Evolutionary conservation across 1,284 basidiomycete species (phyloP).

Genomic region (Ceratobasidium papillatum): DNA sequence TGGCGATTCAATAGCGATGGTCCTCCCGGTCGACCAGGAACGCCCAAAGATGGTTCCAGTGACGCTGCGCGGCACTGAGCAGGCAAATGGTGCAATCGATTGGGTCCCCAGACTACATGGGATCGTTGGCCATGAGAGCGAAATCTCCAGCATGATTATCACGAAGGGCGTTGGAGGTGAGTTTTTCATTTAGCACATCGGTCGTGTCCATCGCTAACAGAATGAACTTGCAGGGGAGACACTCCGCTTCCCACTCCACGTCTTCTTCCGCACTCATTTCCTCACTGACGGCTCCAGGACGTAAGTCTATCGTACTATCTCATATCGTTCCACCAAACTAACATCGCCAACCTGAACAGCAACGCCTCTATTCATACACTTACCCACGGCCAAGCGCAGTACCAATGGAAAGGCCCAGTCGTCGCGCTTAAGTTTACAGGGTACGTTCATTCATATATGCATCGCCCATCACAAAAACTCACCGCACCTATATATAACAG

Average conservation of each 20-base stretch:
- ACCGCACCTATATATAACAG: background rate
- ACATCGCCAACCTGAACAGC: background rate
- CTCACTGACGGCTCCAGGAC: conserved; percentile 42
- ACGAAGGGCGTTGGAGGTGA: conserved; percentile 44
- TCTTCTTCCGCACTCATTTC: conserved; percentile 45
- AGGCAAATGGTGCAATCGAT: background rate
- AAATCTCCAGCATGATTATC: conserved; percentile 36
- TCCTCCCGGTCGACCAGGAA: conserved; percentile 78
- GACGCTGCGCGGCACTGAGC: conserved; percentile 34
- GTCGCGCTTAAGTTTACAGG: conserved; percentile 83
- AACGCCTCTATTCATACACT: conserved; percentile 4
- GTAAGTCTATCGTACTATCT: background rate
- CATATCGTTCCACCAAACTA: background rate
- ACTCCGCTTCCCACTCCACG: conserved; percentile 44
- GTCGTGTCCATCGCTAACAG: background rate
- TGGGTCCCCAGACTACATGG: conserved; percentile 2
- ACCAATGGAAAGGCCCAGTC: conserved; percentile 42
- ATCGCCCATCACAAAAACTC: background rate
- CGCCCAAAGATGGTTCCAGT: conserved; percentile 38
- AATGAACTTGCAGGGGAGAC: conserved; percentile 12
- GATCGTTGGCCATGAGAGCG: conserved; percentile 7
- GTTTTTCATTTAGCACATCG: background rate
- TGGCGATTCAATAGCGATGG: conserved; percentile 64
- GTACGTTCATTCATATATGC: background rate
- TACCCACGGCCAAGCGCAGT: conserved; percentile 32